These are phyloP conservation scores for Globisporangium spinosum DNA, from an alignment of 352 stramenopile species.

Conservation along the genomic window DNA sequence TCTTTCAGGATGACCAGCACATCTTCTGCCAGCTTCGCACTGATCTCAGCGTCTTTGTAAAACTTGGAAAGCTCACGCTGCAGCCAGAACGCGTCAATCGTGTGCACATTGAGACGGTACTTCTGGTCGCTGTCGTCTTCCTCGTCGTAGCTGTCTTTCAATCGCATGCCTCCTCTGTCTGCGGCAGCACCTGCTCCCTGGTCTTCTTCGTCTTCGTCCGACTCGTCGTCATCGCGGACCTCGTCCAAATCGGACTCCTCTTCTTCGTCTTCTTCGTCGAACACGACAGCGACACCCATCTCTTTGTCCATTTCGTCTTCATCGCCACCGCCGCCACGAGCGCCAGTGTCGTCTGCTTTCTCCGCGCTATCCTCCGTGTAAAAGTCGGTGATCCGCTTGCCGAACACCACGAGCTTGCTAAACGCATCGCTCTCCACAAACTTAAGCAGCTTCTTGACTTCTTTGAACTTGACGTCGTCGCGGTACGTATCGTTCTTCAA, in stretches of 20 bases:
- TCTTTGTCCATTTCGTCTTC: constrained; percentile 92
- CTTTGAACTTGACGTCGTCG: constrained; percentile 79
- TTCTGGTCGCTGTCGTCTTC: constrained; percentile 61
- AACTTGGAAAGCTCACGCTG: constrained; percentile 95
- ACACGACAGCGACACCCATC: constrained; percentile 97
- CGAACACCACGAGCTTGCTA: constrained; percentile 77
- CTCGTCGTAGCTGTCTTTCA: constrained; percentile 69
- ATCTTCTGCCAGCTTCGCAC: constrained; percentile 90
- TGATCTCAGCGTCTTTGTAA: constrained; percentile 94
- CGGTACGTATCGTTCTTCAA: constrained; percentile 89
- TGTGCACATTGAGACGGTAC: constrained; percentile 90
- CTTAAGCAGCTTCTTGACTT: constrained; percentile 87
- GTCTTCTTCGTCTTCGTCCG: constrained; percentile 46
- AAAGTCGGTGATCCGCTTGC: constrained; percentile 90
- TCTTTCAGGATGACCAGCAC: constrained; percentile 78
- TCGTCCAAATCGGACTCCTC: constrained; percentile 93
- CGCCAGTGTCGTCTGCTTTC: constrained; percentile 21
- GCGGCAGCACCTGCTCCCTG: constrained; percentile 48
- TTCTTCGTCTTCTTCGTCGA: constrained; percentile 97
- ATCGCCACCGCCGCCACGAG: constrained; percentile 36
- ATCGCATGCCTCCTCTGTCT: constrained; percentile 49
- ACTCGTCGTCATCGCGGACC: constrained; percentile 66
- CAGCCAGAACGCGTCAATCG: constrained; percentile 98
- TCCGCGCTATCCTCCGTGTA: constrained; percentile 30
- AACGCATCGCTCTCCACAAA: constrained; percentile 69